Evolutionary conservation across 176 grass and related monocot species (phyloP).

Genomic region (Areca catechu): DNA sequence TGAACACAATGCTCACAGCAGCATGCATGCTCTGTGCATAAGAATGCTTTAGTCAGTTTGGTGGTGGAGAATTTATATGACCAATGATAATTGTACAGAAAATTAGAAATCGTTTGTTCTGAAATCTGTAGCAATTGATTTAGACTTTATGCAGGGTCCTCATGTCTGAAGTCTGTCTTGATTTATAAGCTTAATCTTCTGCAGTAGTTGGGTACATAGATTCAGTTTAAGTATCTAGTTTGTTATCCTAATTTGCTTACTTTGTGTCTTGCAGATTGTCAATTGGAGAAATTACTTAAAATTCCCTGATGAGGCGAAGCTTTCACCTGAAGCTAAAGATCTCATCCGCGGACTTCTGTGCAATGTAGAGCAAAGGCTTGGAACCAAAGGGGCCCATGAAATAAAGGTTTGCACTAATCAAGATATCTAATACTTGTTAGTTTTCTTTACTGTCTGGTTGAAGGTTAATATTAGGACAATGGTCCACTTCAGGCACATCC

Average conservation of each 20-base stretch:
- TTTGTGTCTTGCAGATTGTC: constrained; percentile 58
- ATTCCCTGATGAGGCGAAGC: constrained; percentile 93
- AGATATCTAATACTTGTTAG: constrained; percentile 1
- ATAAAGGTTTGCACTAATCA: constrained; percentile 51
- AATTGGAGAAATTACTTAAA: constrained; percentile 97
- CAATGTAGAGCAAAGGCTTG: constrained; percentile 85
- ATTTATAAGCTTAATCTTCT: too few species aligned
- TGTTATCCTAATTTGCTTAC: neutral
- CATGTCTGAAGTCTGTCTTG: too few species aligned
- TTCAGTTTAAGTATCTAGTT: too few species aligned
- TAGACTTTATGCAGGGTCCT: too few species aligned
- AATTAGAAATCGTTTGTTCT: too few species aligned
- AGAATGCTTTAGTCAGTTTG: too few species aligned
- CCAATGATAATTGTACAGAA: too few species aligned
- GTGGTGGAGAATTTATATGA: too few species aligned
- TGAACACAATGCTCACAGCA: too few species aligned
- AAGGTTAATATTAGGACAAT: constrained; percentile 17
- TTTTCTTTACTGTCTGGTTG: neutral
- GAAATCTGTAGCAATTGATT: too few species aligned
- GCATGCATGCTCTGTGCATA: too few species aligned
- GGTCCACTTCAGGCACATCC: constrained; percentile 49
- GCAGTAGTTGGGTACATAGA: too few species aligned
- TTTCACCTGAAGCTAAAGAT: constrained; percentile 87
- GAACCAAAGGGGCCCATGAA: constrained; percentile 91
- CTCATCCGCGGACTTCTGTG: constrained; percentile 86